phyloP scores from a whole-genome alignment of 345 rosid species.

The Eucalyptus dawsonii region DNA sequence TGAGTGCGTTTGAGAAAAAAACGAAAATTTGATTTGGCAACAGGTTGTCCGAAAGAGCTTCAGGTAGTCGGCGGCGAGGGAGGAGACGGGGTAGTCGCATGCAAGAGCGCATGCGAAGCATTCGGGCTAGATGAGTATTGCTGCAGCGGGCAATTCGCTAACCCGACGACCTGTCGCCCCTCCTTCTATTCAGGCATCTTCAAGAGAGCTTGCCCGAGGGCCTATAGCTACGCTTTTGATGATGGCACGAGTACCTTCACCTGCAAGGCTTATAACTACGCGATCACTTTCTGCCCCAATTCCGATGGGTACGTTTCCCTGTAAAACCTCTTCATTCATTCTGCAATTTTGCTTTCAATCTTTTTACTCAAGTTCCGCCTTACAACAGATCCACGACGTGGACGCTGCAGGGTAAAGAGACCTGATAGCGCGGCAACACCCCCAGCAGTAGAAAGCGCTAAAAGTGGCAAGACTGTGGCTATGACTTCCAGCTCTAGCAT shows the following conservation, averaged over 20 bases:
- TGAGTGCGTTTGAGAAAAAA: not conserved
- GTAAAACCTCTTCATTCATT: not conserved
- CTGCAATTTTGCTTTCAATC: not conserved
- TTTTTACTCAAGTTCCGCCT: not conserved
- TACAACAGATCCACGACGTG: not conserved
- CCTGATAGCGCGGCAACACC: slow-evolving; percentile 6
- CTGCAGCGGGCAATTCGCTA: slow-evolving; percentile 87
- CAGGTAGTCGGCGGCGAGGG: slow-evolving; percentile 58
- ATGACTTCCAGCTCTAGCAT: slow-evolving; percentile 33
- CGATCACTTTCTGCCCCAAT: slow-evolving; percentile 65
- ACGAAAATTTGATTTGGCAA: not conserved
- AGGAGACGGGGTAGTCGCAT: slow-evolving; percentile 40
- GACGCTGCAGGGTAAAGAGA: slow-evolving; percentile 13
- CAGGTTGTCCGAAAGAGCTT: slow-evolving; percentile 89
- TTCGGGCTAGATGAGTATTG: slow-evolving; percentile 80
- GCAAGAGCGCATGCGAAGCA: slow-evolving; percentile 87
- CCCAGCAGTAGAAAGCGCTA: slow-evolving; percentile 9
- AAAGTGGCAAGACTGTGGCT: not conserved
- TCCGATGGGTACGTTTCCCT: slow-evolving; percentile 9
- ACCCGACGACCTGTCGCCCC: slow-evolving; percentile 63
- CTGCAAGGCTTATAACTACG: slow-evolving; percentile 74
- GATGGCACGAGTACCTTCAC: slow-evolving; percentile 79
- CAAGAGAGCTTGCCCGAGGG: slow-evolving; percentile 82
- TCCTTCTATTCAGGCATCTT: slow-evolving; percentile 64
- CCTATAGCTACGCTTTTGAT: slow-evolving; percentile 79